These are phyloP conservation scores for Pythium aquatile DNA, from an alignment of 352 stramenopile species.

Conservation along the genomic window DNA sequence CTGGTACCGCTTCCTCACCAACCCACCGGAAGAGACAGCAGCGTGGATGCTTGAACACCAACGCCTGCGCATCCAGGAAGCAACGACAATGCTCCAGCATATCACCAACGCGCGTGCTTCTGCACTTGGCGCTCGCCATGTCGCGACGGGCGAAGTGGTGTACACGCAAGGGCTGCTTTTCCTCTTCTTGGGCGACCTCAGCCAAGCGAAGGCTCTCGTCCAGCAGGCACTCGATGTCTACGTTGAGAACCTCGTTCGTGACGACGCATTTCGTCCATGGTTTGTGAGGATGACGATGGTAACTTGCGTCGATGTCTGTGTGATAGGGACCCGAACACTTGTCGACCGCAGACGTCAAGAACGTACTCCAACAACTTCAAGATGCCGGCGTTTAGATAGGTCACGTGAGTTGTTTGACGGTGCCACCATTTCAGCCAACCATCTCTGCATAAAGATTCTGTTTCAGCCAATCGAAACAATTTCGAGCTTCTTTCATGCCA, in stretches of 20 bases:
- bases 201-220: constrained; percentile 49
- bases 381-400: constrained; percentile 35
- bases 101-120: constrained; percentile 41
- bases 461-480: too few relatives aligned
- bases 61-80: constrained; percentile 54
- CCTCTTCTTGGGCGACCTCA: constrained; percentile 50
- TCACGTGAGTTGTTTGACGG: too few relatives aligned
- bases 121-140: constrained; percentile 43
- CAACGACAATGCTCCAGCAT: constrained; percentile 55
- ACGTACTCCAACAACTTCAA: constrained; percentile 50
- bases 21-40: constrained; percentile 57
- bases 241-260: constrained; percentile 46
- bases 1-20: constrained; percentile 75
- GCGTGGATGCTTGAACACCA: constrained; percentile 66
- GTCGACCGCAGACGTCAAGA: constrained; percentile 55
- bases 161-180: constrained; percentile 62
- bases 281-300: background rate
- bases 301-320: background rate
- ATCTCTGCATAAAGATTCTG: too few relatives aligned
- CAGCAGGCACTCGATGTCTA: constrained; percentile 58
- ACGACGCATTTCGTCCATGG: constrained; percentile 3
- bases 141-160: constrained; percentile 56
- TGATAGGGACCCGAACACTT: constrained; percentile 51
- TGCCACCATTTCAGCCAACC: too few relatives aligned
- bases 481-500: too few relatives aligned